Conservation (phyloP, 2,329 filamentous ascomycete species). For the Cladobotryum mycophilum region DNA sequence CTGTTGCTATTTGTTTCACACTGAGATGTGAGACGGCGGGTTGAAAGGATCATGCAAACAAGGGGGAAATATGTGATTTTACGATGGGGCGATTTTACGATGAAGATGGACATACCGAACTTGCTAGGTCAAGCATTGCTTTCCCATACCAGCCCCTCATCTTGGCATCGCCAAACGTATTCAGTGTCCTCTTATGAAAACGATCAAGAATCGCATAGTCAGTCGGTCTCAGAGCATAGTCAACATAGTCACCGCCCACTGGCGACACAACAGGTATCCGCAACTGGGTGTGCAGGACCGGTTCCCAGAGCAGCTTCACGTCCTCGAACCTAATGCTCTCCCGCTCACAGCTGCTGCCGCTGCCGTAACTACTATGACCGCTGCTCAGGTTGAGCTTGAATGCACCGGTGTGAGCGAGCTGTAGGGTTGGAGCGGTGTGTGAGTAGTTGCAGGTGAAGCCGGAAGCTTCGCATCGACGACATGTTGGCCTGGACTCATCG, state of each 20-base stretch:
- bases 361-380: background rate
- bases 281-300: conserved; percentile 7
- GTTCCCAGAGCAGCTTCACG: background rate
- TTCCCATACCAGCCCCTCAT: conserved; percentile 29
- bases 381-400: conserved; percentile 13
- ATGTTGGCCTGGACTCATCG: conserved; percentile 43
- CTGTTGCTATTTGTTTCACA: too few species aligned
- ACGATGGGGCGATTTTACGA: background rate
- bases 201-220: conserved; percentile 32
- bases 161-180: conserved; percentile 30
- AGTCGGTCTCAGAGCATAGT: conserved; percentile 25
- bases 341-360: background rate
- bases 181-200: conserved; percentile 37
- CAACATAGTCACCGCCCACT: conserved; percentile 12
- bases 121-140: conserved; percentile 32
- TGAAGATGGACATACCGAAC: conserved; percentile 26
- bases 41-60: too few species aligned
- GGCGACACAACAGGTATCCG: conserved; percentile 22
- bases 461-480: conserved; percentile 39
- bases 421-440: conserved; percentile 13
- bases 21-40: background rate
- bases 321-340: background rate
- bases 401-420: conserved; percentile 16
- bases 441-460: conserved; percentile 43
- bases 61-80: too few species aligned